A percentile compares a stretch with the other conserved stretches of the same genome.
phyloP scores from a whole-genome alignment of 2,329 filamentous ascomycete genomes.

The Aspergillus sp. region DNA sequence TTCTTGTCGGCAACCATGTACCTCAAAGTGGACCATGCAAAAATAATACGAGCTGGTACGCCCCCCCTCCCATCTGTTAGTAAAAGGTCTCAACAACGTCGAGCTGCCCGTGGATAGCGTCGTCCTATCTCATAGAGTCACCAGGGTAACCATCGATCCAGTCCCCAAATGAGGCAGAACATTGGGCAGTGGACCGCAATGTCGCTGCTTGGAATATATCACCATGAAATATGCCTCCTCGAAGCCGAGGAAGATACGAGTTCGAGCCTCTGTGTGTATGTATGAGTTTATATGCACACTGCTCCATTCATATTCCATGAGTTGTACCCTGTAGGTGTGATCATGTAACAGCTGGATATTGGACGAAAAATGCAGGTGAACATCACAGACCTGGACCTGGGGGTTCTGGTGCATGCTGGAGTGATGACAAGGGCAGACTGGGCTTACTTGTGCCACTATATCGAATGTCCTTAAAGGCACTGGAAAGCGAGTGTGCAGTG shows the following conservation, averaged over 20 bases:
- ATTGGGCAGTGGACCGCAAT: neutral
- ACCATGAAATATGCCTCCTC: neutral
- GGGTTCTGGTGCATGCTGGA: too few species aligned
- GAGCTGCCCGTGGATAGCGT: neutral
- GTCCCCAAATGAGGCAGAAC: neutral
- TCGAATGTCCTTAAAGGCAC: too few species aligned
- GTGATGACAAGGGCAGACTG: too few species aligned
- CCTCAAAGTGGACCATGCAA: neutral
- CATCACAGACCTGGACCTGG: too few species aligned
- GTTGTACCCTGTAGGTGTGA: too few species aligned
- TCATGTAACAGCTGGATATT: too few species aligned
- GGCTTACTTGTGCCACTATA: too few species aligned
- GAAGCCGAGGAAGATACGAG: neutral
- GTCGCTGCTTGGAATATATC: neutral
- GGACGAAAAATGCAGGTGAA: too few species aligned
- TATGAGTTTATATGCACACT: too few species aligned
- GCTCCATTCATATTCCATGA: too few species aligned
- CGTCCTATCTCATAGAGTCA: neutral
- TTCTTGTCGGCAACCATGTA: neutral
- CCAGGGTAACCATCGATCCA: neutral
- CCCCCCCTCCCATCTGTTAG: neutral
- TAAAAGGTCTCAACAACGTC: neutral
- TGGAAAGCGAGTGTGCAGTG: too few species aligned
- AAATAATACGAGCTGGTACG: neutral
- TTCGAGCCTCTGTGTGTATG: too few species aligned